Evolutionary conservation across 2,329 filamentous ascomycete genomes (phyloP).

Genomic region (Zasmidium citrigriseum): DNA sequence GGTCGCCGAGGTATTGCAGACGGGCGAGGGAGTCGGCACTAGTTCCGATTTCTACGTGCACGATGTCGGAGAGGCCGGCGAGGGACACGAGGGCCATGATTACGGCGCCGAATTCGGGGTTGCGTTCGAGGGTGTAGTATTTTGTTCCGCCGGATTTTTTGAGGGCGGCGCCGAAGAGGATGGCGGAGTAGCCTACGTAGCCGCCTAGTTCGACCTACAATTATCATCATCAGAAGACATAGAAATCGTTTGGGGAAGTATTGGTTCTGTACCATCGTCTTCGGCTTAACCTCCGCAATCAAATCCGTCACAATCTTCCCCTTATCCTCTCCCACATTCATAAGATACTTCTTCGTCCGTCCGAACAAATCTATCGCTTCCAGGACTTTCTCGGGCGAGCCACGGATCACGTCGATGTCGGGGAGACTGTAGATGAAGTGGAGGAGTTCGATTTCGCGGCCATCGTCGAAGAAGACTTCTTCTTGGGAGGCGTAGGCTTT

Average conservation of each 20-base stretch:
- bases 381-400: constrained; percentile 64
- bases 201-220: constrained; percentile 70
- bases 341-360: constrained; percentile 67
- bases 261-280: constrained; percentile 58
- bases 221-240: constrained; percentile 11
- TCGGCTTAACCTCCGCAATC: constrained; percentile 66
- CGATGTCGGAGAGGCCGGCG: constrained; percentile 69
- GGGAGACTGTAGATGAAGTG: constrained; percentile 66
- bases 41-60: constrained; percentile 69
- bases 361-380: constrained; percentile 71
- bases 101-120: constrained; percentile 72
- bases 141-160: constrained; percentile 62
- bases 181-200: constrained; percentile 79
- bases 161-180: constrained; percentile 70
- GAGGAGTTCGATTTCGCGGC: constrained; percentile 71
- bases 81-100: constrained; percentile 70
- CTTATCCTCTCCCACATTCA: constrained; percentile 79
- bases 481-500: constrained; percentile 53
- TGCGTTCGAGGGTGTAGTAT: constrained; percentile 73
- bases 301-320: constrained; percentile 69
- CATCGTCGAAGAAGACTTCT: constrained; percentile 61
- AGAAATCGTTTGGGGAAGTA: constrained; percentile 56
- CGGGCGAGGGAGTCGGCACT: constrained; percentile 66
- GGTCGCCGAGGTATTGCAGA: constrained; percentile 54
- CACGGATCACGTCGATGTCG: constrained; percentile 63